A percentile compares a stretch with the other conserved stretches of the same genome.
Conservation (phyloP, 306 rosid genomes). For the Cajanus cajan region DNA sequence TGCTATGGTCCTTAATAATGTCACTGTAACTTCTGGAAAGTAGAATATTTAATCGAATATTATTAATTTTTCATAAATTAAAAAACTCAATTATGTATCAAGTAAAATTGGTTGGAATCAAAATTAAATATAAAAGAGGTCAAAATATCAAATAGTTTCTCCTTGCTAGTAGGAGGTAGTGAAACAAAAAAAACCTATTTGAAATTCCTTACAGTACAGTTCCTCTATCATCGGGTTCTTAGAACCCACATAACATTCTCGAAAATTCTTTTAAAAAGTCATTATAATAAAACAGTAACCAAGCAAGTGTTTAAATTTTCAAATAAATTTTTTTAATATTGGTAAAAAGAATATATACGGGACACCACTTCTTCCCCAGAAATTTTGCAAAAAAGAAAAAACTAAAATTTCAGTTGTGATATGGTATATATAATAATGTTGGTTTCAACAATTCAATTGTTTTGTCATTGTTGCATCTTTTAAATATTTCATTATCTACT, state of each 20-base stretch:
- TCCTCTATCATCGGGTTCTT: not conserved
- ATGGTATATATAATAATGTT: not conserved
- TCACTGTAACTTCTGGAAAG: not conserved
- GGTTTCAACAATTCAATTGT: too few relatives aligned
- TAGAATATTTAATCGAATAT: too few relatives aligned
- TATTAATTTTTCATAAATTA: too few relatives aligned
- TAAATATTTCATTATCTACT: not conserved
- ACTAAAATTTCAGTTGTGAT: not conserved
- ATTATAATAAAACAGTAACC: not conserved
- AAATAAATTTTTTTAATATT: not conserved
- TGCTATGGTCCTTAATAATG: not conserved
- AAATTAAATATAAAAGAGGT: too few relatives aligned
- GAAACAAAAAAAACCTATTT: conserved; percentile 23
- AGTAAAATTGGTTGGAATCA: too few relatives aligned
- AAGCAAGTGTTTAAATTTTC: not conserved
- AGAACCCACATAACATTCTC: not conserved
- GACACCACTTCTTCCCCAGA: not conserved
- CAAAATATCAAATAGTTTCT: too few relatives aligned
- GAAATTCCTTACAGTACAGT: not conserved
- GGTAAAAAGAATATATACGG: not conserved
- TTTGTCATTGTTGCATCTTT: not conserved
- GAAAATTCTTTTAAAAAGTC: conserved; percentile 26
- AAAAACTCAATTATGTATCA: too few relatives aligned
- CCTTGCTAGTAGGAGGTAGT: conserved; percentile 25
- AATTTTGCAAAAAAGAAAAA: not conserved